Base-by-base conservation (phyloP, 192 early-diverging fungal species). In the Mortierella alpina region DNA sequence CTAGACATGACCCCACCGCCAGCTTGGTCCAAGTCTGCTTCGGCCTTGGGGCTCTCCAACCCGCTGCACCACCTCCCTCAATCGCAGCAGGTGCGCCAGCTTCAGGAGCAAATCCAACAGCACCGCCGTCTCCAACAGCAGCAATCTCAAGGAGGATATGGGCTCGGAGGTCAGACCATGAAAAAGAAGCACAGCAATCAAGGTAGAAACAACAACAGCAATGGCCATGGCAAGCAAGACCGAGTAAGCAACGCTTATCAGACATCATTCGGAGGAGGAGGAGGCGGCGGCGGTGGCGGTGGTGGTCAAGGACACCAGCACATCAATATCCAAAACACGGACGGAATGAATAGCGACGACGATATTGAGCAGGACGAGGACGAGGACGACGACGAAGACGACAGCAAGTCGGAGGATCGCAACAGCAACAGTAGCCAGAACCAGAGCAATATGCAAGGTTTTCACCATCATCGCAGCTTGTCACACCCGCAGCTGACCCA, bases 81-180 rank as follows among this genome's bases (percentile, higher is more conserved):
- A 31, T 59, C 68, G 7, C 75, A 79, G 52, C 75, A 79, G 45
- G 63, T 79, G 49, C 68, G 75, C 10, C 75, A 69, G 31, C 58
- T 79, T 14, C 75, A 79, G 46, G 63, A 79, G 59, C 75, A 79
- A 59, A 79, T 79, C 55, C 75, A 79, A 44, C 75, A 71, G 18
- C 75, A 79, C 44, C 68, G 64, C 7, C 62, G 68, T 18, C 52
- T 79, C 4, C 75, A 79, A 22, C 75, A 72, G n/a, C 75, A 70
- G 59, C 67, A 75, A n/a, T 75, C 73, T 9, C 73, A 75, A 22
- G 59, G 47, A 31, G 57, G 68, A 41, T 71, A 71, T 39, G 55
- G 62, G 22, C 61, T 77, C 41, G 75, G 75, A 5, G 48, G 61
- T 23, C 62, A 70, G 6, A 42, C 53, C 57, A 39, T 57, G 22